These are phyloP conservation scores for Ustanciosporium gigantosporum DNA, from an alignment of 1,284 basidiomycete species.

Conservation along the genomic window DNA sequence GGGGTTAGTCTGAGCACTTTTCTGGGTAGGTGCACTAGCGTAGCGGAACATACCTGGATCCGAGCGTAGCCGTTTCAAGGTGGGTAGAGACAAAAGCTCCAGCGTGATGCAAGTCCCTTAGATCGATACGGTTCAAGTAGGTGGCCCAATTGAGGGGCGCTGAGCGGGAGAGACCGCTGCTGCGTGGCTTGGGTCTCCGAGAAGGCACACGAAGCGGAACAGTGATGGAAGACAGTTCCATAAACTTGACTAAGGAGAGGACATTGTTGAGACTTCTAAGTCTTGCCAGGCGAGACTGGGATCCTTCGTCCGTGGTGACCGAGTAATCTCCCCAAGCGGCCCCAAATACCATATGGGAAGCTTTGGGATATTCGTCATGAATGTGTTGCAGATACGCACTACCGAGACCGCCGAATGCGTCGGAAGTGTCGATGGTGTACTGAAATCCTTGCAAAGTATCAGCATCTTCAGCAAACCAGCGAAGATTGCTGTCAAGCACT, in stretches of 20 bases:
- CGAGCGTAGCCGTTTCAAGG: conserved; percentile 54
- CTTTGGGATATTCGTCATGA: conserved; percentile 53
- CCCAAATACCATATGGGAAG: conserved; percentile 28
- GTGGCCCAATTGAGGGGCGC: conserved; percentile 7
- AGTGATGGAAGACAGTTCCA: conserved; percentile 35
- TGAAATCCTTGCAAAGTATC: conserved; percentile 54
- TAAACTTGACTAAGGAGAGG: conserved; percentile 23
- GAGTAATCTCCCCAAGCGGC: conserved; percentile 27
- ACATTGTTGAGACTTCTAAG: conserved; percentile 48
- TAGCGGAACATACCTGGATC: no score
- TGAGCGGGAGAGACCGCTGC: not conserved
- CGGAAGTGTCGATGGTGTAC: conserved; percentile 39
- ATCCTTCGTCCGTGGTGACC: not conserved
- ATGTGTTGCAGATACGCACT: conserved; percentile 39
- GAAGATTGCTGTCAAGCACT: conserved; percentile 46
- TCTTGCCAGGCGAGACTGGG: conserved; percentile 11
- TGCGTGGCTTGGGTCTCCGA: not conserved
- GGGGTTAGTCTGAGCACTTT: no score
- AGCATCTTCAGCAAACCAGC: conserved; percentile 56
- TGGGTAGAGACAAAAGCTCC: conserved; percentile 48
- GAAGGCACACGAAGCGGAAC: conserved; percentile 28
- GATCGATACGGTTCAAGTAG: conserved; percentile 13
- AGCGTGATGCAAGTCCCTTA: conserved; percentile 36
- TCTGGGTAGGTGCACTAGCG: no score
- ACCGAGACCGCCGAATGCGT: conserved; percentile 48